Percentiles rank a stretch among this genome's conserved stretches.
These are phyloP conservation scores for Sindora glabra DNA, from an alignment of 306 rosid genomes.

Conservation along the genomic window DNA sequence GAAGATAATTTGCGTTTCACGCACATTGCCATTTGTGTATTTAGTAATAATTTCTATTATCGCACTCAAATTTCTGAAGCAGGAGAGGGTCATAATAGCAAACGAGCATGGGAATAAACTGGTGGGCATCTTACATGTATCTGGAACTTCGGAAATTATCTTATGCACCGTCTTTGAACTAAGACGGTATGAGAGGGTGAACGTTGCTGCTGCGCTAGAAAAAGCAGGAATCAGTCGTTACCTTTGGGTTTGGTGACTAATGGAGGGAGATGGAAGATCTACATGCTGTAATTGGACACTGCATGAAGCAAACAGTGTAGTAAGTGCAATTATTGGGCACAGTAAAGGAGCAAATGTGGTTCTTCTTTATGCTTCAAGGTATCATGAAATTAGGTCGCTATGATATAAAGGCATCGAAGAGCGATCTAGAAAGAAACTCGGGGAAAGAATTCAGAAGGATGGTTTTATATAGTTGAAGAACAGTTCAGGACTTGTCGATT, in stretches of 20 bases:
- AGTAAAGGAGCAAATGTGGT: slow-evolving; percentile 80
- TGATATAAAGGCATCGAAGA: slow-evolving; percentile 52
- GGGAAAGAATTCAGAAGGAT: slow-evolving; percentile 51
- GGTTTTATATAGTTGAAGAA: slow-evolving; percentile 56
- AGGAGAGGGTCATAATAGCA: slow-evolving; percentile 37
- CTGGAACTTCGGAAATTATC: slow-evolving; percentile 49
- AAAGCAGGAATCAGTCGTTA: slow-evolving; percentile 54
- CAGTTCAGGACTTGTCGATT: slow-evolving; percentile 29
- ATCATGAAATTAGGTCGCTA: slow-evolving; percentile 57
- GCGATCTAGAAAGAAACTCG: slow-evolving; percentile 43
- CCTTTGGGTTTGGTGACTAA: slow-evolving; percentile 49
- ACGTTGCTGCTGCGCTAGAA: slow-evolving; percentile 56
- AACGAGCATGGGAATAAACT: slow-evolving; percentile 55
- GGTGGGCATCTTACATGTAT: slow-evolving; percentile 66
- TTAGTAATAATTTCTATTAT: too few species aligned
- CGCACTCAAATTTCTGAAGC: too few species aligned
- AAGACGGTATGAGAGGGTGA: slow-evolving; percentile 24
- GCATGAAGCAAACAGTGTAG: slow-evolving; percentile 31
- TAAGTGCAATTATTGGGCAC: slow-evolving; percentile 64
- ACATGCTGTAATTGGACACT: slow-evolving; percentile 48
- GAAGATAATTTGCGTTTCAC: too few species aligned
- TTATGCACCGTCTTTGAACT: slow-evolving; percentile 64
- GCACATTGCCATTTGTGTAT: too few species aligned
- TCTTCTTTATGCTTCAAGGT: slow-evolving; percentile 66
- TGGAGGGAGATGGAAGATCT: slow-evolving; percentile 72